Percentiles rank a stretch among this genome's conserved stretches.
These are phyloP conservation scores for Carpinus fangiana DNA, from an alignment of 306 rosid genomes.

Conservation along the genomic window DNA sequence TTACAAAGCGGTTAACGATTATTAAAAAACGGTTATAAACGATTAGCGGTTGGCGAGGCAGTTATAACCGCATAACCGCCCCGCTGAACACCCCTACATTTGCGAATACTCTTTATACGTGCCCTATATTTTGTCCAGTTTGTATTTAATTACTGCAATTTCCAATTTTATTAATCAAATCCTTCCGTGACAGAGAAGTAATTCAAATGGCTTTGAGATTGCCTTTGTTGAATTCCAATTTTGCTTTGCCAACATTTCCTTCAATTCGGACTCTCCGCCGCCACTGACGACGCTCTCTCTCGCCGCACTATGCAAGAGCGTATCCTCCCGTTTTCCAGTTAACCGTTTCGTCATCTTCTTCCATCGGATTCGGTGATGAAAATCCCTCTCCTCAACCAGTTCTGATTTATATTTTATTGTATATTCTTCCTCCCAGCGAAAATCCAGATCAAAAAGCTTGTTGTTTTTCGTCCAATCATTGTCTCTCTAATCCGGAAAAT, in stretches of 20 bases:
- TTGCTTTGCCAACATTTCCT: constrained; percentile 54
- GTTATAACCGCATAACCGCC: no score
- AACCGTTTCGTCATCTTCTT: constrained; percentile 85
- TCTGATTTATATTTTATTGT: constrained; percentile 20
- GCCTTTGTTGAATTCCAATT: constrained; percentile 22
- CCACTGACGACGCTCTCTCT: constrained; percentile 59
- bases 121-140: no score
- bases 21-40: no score
- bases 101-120: no score
- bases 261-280: constrained; percentile 46
- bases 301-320: constrained; percentile 71
- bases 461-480: not conserved
- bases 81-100: no score
- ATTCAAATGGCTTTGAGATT: no score
- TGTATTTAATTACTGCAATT: no score
- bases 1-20: no score
- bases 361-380: constrained; percentile 42
- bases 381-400: constrained; percentile 13
- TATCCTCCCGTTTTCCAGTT: constrained; percentile 94
- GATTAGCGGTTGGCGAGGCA: no score
- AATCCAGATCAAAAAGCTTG: not conserved
- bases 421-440: constrained; percentile 39
- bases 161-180: no score
- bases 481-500: not conserved
- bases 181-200: no score